Percentiles rank a stretch among this genome's conserved stretches.
These are phyloP conservation scores for Thermochaetoides thermophila DNA, from an alignment of 495 filamentous ascomycete genomes.

Conservation along the genomic window DNA sequence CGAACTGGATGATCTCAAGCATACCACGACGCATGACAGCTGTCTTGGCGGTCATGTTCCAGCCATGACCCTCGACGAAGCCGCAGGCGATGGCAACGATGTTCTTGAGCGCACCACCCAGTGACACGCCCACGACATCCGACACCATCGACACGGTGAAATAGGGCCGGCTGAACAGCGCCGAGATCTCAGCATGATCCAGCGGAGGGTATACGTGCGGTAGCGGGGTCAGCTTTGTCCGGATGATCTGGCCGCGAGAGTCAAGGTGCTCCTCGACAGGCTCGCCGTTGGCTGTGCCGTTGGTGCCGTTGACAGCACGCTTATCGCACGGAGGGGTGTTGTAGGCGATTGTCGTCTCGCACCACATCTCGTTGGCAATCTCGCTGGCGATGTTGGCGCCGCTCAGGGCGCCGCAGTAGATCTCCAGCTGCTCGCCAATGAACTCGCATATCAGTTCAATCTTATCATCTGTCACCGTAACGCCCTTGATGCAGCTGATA, in stretches of 20 bases:
- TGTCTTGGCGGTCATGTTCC: slow-evolving; percentile 96
- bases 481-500: slow-evolving; percentile 96
- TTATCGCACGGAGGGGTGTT: slow-evolving; percentile 74
- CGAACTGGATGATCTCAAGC: slow-evolving; percentile 89
- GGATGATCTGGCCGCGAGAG: slow-evolving; percentile 42
- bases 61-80: slow-evolving; percentile 88
- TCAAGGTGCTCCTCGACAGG: slow-evolving; percentile 49
- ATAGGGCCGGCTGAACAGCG: slow-evolving; percentile 90
- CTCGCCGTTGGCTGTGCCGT: slow-evolving; percentile 8
- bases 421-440: slow-evolving; percentile 76
- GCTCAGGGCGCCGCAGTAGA: slow-evolving; percentile 93
- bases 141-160: slow-evolving; percentile 88
- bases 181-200: slow-evolving; percentile 61
- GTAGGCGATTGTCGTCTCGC: slow-evolving; percentile 92
- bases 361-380: slow-evolving; percentile 89
- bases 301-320: slow-evolving; percentile 8
- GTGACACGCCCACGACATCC: slow-evolving; percentile 90
- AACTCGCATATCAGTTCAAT: slow-evolving; percentile 85
- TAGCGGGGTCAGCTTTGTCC: slow-evolving; percentile 52
- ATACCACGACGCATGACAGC: slow-evolving; percentile 93
- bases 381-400: slow-evolving; percentile 96
- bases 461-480: slow-evolving; percentile 71
- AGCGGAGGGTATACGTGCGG: slow-evolving; percentile 70
- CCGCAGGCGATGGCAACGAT: slow-evolving; percentile 89
- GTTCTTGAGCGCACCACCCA: slow-evolving; percentile 94